Evolutionary conservation across 2,329 filamentous ascomycete species (phyloP), one percentile per base, ranked within the genome.

Genomic region (Tolypocladium tropicale): DNA sequence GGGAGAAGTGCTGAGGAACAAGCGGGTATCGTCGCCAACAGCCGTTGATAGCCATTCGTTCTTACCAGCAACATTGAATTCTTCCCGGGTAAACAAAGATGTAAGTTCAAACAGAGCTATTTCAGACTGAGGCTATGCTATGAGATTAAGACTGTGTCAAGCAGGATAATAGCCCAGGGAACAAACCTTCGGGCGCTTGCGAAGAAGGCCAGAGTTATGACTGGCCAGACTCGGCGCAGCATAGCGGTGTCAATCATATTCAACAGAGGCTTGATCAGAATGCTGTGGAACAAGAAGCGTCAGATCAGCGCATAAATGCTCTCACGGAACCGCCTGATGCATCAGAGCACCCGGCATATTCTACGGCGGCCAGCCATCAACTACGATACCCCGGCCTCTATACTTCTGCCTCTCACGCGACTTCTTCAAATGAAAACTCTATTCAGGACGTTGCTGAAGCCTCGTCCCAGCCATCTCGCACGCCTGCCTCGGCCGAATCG

Each of bases 401-500:
- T 43, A 39, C 30, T 10, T 18, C 12, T 28, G 53, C 9, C 33
- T 30, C 32, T 25, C 34, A 28, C 16, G 4, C n/a, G 46, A 49
- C 25, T n/a, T 49, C 14, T 28, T 3, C 46, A 2, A 28, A 49
- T 30, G 9, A 18, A 10, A n/a, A n/a, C 6, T 6, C 16, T 33
- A 3, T 12, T 33, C 18, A 14, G 18, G n/a, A 50, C 32, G 18
- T 5, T 5, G 16, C 53, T 23, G 32, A 53, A 25, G 25, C n/a
- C 21, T 34, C 58, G 30, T 36, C 49, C 6, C 28, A 50, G 51
- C 14, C 32, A 18, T 34, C 32, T 32, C 32, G 36, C 46, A 18
- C 28, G 28, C 53, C 48, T 52, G 55, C 16, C 11, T 28, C 36
- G 16, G 30, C 49, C 34, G 63, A 68, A 9, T 46, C 62, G 30